Evolutionary conservation across 2,329 filamentous ascomycete species (phyloP), one percentile per base, ranked within the genome.

Genomic region (Epichloe bromicola): DNA sequence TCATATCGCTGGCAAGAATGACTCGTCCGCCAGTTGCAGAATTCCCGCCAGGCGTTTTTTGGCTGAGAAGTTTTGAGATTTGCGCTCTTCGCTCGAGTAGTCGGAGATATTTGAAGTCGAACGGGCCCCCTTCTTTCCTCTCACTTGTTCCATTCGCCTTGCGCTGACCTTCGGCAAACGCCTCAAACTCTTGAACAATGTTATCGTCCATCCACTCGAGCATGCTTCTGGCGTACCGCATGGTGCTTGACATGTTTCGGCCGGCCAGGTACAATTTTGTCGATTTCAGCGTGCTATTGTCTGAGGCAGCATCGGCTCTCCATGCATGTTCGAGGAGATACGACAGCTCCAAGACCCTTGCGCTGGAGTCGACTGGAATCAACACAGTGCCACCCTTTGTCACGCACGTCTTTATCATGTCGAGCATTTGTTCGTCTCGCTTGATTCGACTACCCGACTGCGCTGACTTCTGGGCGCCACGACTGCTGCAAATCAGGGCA

Each of bases 191-290:
- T 50, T 89, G 83, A 41, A 95, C 85, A 53, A 98, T 94, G 52
- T 83, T 85, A 61, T 96, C 90, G 63, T 97, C 90, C 90, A 98
- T 97, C 93, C 93, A 98, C 63, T 98, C 93, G 34, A 98, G 74
- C 87, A 98, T 95, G 65, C 91, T 96, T 57, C 90, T 79, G 26
- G 91, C 87, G 58, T 96, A 88, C 49, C 88, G 79, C 75, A 97
- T 86, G 0, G 90, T 95, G 55, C 88, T 90, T 52, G 87, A 84
- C 56, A 88, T 86, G 54, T 88, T 95, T 53, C 83, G 84, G 39
- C 89, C 90, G 1, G 90, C 91, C 42, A 98, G 74, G 63, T 89
- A 96, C 1, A 96, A 73, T 59, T 76, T 80, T 0, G 78, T 70
- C 1, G 71, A 67, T 50, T 72, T 72, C 15, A 84, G 67, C 1